phyloP scores from a whole-genome alignment of 352 stramenopile species.

The Phytophthora europaea region DNA sequence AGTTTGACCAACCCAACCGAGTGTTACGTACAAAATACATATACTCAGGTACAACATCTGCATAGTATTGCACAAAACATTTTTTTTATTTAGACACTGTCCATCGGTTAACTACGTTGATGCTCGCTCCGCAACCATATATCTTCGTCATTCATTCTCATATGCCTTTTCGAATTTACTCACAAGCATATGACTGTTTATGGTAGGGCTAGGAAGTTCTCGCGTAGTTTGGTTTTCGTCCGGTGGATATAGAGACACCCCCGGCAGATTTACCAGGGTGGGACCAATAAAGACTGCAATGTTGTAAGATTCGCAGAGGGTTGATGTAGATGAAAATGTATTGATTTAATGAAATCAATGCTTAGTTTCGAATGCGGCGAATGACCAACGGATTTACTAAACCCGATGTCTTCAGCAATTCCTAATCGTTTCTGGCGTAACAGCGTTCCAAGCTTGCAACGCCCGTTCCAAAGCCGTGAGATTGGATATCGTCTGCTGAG shows the following conservation, averaged over 20 bases:
- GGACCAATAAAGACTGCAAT: neutral
- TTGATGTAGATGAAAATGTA: neutral
- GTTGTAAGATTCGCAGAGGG: neutral
- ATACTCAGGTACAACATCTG: neutral
- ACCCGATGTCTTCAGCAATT: neutral
- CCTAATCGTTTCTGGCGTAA: neutral
- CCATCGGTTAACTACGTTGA: constrained; percentile 10
- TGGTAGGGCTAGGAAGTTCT: constrained; percentile 1
- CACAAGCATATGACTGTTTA: neutral
- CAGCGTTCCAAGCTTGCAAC: neutral
- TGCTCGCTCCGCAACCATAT: neutral
- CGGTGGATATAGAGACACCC: constrained; percentile 8
- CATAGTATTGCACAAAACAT: neutral
- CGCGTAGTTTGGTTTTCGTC: constrained; percentile 10
- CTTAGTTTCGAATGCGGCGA: neutral
- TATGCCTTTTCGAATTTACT: neutral
- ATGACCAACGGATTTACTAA: neutral
- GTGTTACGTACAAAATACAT: neutral
- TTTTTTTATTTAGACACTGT: constrained; percentile 6
- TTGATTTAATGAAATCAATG: neutral
- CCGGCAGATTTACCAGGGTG: neutral
- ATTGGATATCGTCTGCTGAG: no score
- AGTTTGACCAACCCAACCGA: neutral
- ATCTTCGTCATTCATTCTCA: constrained; percentile 18
- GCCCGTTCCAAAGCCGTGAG: no score